Base-by-base conservation (phyloP, 495 filamentous ascomycete species). In the Penicillium diatomitis region DNA sequence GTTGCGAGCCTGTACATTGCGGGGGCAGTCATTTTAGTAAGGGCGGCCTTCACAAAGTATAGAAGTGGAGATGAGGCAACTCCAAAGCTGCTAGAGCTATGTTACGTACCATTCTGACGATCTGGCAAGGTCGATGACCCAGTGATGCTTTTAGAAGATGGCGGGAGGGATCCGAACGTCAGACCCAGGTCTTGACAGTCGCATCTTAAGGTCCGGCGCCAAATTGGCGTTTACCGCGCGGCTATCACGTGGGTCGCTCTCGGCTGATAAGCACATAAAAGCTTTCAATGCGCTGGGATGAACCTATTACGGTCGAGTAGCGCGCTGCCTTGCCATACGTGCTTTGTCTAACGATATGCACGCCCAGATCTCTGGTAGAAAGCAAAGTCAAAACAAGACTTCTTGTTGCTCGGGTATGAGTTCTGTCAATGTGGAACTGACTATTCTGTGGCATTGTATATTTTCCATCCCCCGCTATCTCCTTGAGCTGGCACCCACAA, bases 1-100 rank as follows among this genome's bases (percentile, higher is more conserved):
- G 68, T 98, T 98, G 51, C 82, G 82, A 47, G 82, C 82, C 82
- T 84, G 8, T 53, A 53, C 49, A 56, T 55, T 66, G 53, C 36
- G 52, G 49, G 51, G 47, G 46, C 29, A 34, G 48, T 41, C 38
- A 4, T 29, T 41, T 63, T 57, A 61, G 57, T 54, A 49, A 50
- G 38, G 39, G 60, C 57, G 55, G 45, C 40, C 37, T 28, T 32
- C 2, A 28, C 4, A 12, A 33, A 11, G 9, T 8, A 28, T 35
- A 9, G 29, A 30, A 31, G n/a, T 50, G 11, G 32, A 7, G 29
- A 12, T 6, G 6, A 8, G 28, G 4, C 30, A 3, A 11, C 30
- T 47, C 31, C 44, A 36, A 46, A 9, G 20, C 32, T 37, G n/a
- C 20, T 20, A 32, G 4, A 4, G 27, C 0, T 12, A 33, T 7